phyloP scores from a whole-genome alignment of 768 basidiomycete genomes.

The Saitozyma podzolica region DNA sequence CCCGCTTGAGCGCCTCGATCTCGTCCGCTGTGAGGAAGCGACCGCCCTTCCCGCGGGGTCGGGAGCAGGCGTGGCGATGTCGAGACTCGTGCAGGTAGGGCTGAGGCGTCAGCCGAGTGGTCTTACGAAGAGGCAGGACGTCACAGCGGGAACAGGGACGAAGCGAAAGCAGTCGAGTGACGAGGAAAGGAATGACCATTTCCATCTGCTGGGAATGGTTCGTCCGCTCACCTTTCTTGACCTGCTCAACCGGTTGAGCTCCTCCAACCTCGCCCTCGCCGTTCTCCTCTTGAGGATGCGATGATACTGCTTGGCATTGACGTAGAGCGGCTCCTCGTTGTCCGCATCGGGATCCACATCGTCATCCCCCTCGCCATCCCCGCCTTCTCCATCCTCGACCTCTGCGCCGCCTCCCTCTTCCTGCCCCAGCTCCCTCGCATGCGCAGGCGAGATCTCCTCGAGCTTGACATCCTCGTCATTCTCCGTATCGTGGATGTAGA shows the following conservation, averaged over 20 bases:
- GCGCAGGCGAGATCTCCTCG: background rate
- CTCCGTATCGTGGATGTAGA: slow-evolving; percentile 13
- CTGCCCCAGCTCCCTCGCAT: background rate
- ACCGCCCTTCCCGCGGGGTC: slow-evolving; percentile 94
- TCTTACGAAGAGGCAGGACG: background rate
- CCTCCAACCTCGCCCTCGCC: slow-evolving; percentile 86
- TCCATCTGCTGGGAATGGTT: too few relatives aligned
- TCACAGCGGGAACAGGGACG: background rate
- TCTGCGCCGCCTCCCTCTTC: slow-evolving; percentile 21
- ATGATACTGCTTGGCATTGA: slow-evolving; percentile 99
- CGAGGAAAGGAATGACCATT: too few relatives aligned
- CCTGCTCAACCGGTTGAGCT: slow-evolving; percentile 85
- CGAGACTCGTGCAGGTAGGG: slow-evolving; percentile 98
- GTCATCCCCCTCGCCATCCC: slow-evolving; percentile 22
- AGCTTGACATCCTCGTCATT: slow-evolving; percentile 2
- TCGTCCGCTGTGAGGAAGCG: slow-evolving; percentile 96
- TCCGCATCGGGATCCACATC: slow-evolving; percentile 49
- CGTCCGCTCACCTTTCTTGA: slow-evolving; percentile 74
- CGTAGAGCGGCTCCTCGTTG: slow-evolving; percentile 97
- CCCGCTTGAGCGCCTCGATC: slow-evolving; percentile 57
- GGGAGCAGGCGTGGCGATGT: slow-evolving; percentile 96
- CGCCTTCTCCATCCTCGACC: slow-evolving; percentile 20
- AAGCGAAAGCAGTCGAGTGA: too few relatives aligned
- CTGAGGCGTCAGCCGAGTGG: slow-evolving; percentile 54
- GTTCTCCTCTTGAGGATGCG: slow-evolving; percentile 94